Percentiles rank a stretch among this genome's conserved stretches.
phyloP scores from a whole-genome alignment of 495 filamentous ascomycete species.

The Hypoxylon perforatum region DNA sequence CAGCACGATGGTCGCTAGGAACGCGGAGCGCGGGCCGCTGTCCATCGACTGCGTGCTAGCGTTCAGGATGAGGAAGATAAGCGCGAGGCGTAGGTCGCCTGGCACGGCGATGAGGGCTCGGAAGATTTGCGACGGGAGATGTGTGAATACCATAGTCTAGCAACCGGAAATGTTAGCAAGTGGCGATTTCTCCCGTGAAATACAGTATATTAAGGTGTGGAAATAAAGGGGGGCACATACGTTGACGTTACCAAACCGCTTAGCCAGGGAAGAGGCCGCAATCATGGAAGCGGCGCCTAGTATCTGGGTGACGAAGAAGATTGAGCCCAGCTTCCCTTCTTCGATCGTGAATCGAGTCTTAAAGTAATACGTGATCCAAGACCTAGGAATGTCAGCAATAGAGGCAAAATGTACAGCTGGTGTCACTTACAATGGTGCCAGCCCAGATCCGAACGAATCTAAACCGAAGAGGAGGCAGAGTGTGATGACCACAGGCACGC shows the following conservation, averaged over 20 bases:
- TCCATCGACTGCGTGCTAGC: slow-evolving; percentile 78
- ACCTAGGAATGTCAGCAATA: slow-evolving; percentile 37
- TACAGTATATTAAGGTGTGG: neutral
- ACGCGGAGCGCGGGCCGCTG: slow-evolving; percentile 81
- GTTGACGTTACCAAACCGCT: slow-evolving; percentile 80
- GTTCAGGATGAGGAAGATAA: slow-evolving; percentile 69
- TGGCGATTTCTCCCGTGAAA: neutral
- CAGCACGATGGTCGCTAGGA: slow-evolving; percentile 78
- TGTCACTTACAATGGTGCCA: slow-evolving; percentile 65
- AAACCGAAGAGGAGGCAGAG: slow-evolving; percentile 80
- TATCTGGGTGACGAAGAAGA: slow-evolving; percentile 67
- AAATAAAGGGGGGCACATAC: slow-evolving; percentile 11
- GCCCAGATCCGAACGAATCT: slow-evolving; percentile 80
- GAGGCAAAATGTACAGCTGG: neutral
- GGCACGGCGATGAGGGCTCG: slow-evolving; percentile 54
- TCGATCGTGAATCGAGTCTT: slow-evolving; percentile 75
- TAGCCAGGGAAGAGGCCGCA: slow-evolving; percentile 79
- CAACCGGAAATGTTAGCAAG: slow-evolving; percentile 2
- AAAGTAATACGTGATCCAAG: slow-evolving; percentile 83
- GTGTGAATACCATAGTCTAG: slow-evolving; percentile 61
- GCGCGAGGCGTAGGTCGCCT: slow-evolving; percentile 58
- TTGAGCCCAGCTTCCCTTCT: slow-evolving; percentile 72
- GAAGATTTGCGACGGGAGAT: slow-evolving; percentile 56
- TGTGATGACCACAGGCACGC: slow-evolving; percentile 69
- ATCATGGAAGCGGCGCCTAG: slow-evolving; percentile 51